A percentile compares a stretch with the other conserved stretches of the same genome.
These are phyloP conservation scores for Penicillium sp. DNA, from an alignment of 2,329 filamentous ascomycete genomes.

Conservation along the genomic window DNA sequence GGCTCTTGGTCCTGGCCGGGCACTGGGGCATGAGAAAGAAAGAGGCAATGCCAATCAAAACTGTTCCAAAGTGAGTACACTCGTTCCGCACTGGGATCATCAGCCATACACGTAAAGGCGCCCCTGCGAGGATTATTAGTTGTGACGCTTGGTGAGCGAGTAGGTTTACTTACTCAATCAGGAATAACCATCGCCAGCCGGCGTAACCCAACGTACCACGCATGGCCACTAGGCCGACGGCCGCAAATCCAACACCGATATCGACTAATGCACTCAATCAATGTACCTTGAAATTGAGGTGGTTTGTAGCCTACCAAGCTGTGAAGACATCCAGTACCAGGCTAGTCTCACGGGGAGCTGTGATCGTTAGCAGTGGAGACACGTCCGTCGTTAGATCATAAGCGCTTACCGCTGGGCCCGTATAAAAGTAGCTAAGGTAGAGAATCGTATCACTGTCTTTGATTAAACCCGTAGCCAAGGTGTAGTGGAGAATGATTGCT, in stretches of 20 bases:
- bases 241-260: conserved; percentile 19
- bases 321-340: conserved; percentile 6
- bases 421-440: conserved; percentile 76
- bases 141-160: neutral
- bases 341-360: conserved; percentile 5
- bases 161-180: conserved; percentile 59
- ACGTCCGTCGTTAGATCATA: neutral
- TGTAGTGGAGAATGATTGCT: neutral
- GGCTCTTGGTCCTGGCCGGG: conserved; percentile 57
- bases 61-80: conserved; percentile 35
- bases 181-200: conserved; percentile 58
- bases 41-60: conserved; percentile 57
- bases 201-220: conserved; percentile 34
- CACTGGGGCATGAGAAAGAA: conserved; percentile 62
- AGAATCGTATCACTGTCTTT: conserved; percentile 50
- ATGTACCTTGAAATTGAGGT: neutral
- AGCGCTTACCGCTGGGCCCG: conserved; percentile 59
- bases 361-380: conserved; percentile 38
- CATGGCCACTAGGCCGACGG: conserved; percentile 42
- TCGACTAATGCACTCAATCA: neutral
- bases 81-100: too few relatives aligned
- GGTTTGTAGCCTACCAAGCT: neutral
- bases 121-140: neutral
- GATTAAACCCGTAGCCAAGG: neutral
- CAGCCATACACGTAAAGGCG: neutral